Conservation (phyloP, 164 flowering plant genomes). For the Dillenia suffruticosa region DNA sequence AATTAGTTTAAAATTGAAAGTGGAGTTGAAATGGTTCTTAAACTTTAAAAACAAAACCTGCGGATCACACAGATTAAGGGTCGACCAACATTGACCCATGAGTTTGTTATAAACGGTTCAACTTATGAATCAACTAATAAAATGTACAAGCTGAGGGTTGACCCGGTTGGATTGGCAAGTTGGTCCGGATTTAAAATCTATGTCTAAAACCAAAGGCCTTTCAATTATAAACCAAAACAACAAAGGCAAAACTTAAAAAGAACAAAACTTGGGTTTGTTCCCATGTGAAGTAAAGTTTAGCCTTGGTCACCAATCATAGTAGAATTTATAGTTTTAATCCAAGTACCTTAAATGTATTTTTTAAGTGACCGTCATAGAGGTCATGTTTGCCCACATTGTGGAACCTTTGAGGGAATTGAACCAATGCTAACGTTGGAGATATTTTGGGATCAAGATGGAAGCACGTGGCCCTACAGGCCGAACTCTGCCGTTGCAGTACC, state of each 20-base stretch:
- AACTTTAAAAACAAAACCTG: too few relatives aligned
- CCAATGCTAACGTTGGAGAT: constrained; percentile 28
- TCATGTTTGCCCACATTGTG: constrained; percentile 31
- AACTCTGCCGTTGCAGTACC: constrained; percentile 42
- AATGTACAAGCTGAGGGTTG: too few relatives aligned
- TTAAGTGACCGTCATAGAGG: constrained; percentile 35
- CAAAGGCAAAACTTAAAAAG: not conserved
- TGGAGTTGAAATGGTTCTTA: too few relatives aligned
- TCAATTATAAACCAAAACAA: too few relatives aligned
- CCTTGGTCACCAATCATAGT: not conserved
- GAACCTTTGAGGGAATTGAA: constrained; percentile 55
- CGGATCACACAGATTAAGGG: too few relatives aligned
- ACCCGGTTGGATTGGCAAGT: too few relatives aligned
- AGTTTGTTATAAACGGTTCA: too few relatives aligned
- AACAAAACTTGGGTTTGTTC: not conserved
- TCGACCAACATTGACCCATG: too few relatives aligned
- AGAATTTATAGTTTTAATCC: not conserved
- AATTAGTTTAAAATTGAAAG: too few relatives aligned
- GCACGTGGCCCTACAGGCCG: constrained; percentile 56
- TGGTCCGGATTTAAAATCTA: too few relatives aligned
- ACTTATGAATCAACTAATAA: too few relatives aligned
- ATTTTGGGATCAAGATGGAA: constrained; percentile 38
- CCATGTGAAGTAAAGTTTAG: not conserved
- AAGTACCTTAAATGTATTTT: constrained; percentile 20
- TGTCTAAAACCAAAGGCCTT: constrained; percentile 11